These are phyloP conservation scores for Samsoniella hepiali DNA, from an alignment of 2,329 filamentous ascomycete species.

Conservation along the genomic window DNA sequence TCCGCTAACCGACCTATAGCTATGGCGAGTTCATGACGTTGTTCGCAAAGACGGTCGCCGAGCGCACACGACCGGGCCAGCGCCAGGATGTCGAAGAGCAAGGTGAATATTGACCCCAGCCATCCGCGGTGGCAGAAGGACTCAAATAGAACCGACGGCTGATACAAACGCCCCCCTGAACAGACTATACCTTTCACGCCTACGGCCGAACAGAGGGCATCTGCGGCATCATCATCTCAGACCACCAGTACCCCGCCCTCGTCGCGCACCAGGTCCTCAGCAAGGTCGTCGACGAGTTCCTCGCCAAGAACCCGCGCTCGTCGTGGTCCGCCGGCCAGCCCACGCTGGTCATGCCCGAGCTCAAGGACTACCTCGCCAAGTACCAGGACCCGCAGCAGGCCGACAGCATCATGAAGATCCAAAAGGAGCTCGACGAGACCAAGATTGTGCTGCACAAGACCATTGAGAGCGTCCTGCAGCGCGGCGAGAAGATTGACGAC, in stretches of 20 bases:
- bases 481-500: slow-evolving; percentile 95
- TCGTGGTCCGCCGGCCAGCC: slow-evolving; percentile 58
- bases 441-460: slow-evolving; percentile 98
- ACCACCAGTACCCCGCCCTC: slow-evolving; percentile 70
- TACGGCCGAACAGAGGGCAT: slow-evolving; percentile 73
- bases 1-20: slow-evolving; percentile 26
- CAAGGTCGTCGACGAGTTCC: slow-evolving; percentile 85
- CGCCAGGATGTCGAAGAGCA: slow-evolving; percentile 83
- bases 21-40: slow-evolving; percentile 72
- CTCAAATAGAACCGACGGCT: background rate
- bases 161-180: slow-evolving; percentile 34
- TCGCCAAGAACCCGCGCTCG: slow-evolving; percentile 68
- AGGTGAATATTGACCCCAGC: slow-evolving; percentile 42
- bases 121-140: background rate
- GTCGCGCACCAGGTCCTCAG: slow-evolving; percentile 84
- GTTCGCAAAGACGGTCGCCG: slow-evolving; percentile 83
- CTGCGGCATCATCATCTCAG: slow-evolving; percentile 73
- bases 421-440: slow-evolving; percentile 94
- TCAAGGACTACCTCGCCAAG: slow-evolving; percentile 69
- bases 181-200: slow-evolving; percentile 72
- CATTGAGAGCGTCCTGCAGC: slow-evolving; percentile 80
- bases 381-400: slow-evolving; percentile 88
- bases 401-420: slow-evolving; percentile 92
- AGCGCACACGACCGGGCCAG: slow-evolving; percentile 76
- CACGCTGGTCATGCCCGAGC: slow-evolving; percentile 62